These are phyloP conservation scores for Crithidia thermophila DNA, from an alignment of 208 protist genomes.

Conservation along the genomic window DNA sequence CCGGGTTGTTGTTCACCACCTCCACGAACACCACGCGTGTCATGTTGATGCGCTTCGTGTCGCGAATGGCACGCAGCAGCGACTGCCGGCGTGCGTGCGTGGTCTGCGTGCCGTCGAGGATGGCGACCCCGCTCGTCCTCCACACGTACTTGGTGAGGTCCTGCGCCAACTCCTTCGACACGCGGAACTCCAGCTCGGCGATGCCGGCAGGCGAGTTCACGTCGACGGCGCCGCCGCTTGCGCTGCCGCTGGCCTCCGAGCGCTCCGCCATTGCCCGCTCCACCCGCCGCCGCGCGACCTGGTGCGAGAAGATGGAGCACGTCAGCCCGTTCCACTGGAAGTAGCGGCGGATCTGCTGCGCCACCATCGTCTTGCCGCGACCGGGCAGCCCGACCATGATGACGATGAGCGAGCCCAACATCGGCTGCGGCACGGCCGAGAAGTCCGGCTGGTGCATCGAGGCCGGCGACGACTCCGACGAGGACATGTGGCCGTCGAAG, in stretches of 20 bases:
- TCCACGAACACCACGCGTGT: slow-evolving; percentile 87
- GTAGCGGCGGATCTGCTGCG: slow-evolving; percentile 90
- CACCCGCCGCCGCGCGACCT: slow-evolving; percentile 46
- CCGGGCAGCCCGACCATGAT: slow-evolving; percentile 92
- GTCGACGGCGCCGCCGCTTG: background rate
- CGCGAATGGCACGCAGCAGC: slow-evolving; percentile 66
- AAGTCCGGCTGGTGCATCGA: slow-evolving; percentile 58
- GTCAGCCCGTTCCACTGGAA: slow-evolving; percentile 91
- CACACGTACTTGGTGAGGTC: slow-evolving; percentile 71
- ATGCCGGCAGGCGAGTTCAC: slow-evolving; percentile 14
- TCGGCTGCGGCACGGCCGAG: slow-evolving; percentile 80
- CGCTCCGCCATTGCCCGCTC: slow-evolving; percentile 23
- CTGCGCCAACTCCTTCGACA: slow-evolving; percentile 50
- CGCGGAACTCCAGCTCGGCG: slow-evolving; percentile 48
- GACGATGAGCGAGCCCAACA: slow-evolving; percentile 88
- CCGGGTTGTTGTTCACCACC: slow-evolving; percentile 64
- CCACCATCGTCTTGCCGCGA: slow-evolving; percentile 89
- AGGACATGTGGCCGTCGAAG: slow-evolving; percentile 27
- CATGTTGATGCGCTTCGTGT: slow-evolving; percentile 61
- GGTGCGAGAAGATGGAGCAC: slow-evolving; percentile 78
- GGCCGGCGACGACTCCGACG: slow-evolving; percentile 35
- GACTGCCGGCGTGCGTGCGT: slow-evolving; percentile 60
- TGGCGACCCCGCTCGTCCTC: slow-evolving; percentile 68
- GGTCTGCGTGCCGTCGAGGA: slow-evolving; percentile 77
- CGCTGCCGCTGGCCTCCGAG: background rate